Percentiles rank a stretch among this genome's conserved stretches.
phyloP scores from a whole-genome alignment of 306 rosid species.

The Rubus parviflorus region DNA sequence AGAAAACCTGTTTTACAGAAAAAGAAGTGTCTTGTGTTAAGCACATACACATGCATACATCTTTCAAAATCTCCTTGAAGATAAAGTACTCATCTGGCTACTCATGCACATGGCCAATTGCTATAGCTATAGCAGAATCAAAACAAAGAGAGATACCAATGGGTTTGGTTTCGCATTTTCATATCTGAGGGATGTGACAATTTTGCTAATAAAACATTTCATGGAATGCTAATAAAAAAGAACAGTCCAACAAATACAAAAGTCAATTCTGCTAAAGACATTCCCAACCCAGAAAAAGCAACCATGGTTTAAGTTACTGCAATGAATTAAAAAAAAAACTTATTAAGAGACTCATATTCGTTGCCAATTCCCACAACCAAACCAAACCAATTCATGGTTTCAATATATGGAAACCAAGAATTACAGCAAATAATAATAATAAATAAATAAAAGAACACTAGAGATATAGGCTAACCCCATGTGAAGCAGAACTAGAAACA shows the following conservation, averaged over 20 bases:
- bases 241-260: background rate
- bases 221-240: background rate
- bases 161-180: background rate
- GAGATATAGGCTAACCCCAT: slow-evolving; percentile 39
- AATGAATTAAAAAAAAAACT: background rate
- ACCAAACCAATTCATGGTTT: background rate
- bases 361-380: background rate
- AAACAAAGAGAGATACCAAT: background rate
- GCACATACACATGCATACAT: background rate
- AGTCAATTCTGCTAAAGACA: too few relatives aligned
- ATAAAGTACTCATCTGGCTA: too few relatives aligned
- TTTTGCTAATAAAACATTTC: background rate
- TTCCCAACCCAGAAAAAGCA: background rate
- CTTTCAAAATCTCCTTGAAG: background rate
- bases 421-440: too few relatives aligned
- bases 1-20: background rate
- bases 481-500: slow-evolving; percentile 41
- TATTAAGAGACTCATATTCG: background rate
- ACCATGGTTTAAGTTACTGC: background rate
- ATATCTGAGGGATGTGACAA: background rate
- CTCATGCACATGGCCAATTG: background rate
- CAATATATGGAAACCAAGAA: background rate
- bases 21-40: background rate
- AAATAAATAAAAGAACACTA: background rate
- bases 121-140: background rate